Percentiles rank a stretch among this genome's conserved stretches.
Conservation (phyloP, 352 stramenopile genomes). For the Thraustochytrium sp. region DNA sequence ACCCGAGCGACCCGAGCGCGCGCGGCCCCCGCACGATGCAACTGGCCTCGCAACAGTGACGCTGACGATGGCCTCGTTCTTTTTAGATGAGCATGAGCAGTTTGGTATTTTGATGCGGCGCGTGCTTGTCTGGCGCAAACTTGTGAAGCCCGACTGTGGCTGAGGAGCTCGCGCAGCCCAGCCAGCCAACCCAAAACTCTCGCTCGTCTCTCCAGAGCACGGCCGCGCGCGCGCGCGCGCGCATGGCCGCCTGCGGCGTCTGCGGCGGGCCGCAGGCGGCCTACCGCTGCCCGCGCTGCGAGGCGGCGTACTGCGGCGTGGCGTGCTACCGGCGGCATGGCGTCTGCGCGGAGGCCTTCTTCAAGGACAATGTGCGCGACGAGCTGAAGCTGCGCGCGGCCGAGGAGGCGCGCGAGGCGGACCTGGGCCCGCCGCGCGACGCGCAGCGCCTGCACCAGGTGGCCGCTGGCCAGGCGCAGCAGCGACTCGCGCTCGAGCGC, state of each 20-base stretch:
- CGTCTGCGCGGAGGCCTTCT: constrained; percentile 70
- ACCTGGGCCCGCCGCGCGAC: neutral
- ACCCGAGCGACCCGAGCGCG: too few relatives aligned
- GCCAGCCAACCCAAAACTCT: too few relatives aligned
- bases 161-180: too few relatives aligned
- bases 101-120: too few relatives aligned
- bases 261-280: neutral
- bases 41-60: too few relatives aligned
- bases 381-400: constrained; percentile 51
- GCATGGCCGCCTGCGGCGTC: neutral
- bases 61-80: too few relatives aligned
- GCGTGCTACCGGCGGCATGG: constrained; percentile 67
- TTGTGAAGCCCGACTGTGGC: too few relatives aligned
- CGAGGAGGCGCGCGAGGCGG: neutral
- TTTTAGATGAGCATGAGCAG: too few relatives aligned
- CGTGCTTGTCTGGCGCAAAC: too few relatives aligned
- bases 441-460: neutral
- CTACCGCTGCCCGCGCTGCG: constrained; percentile 75
- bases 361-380: constrained; percentile 60
- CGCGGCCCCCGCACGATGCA: too few relatives aligned
- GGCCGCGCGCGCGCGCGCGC: too few relatives aligned
- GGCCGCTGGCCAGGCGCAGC: neutral
- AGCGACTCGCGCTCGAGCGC: neutral
- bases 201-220: too few relatives aligned
- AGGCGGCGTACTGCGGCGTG: constrained; percentile 67